A percentile compares a stretch with the other conserved stretches of the same genome.
phyloP scores from a whole-genome alignment of 345 rosid species.

The Schrenkiella parvula region DNA sequence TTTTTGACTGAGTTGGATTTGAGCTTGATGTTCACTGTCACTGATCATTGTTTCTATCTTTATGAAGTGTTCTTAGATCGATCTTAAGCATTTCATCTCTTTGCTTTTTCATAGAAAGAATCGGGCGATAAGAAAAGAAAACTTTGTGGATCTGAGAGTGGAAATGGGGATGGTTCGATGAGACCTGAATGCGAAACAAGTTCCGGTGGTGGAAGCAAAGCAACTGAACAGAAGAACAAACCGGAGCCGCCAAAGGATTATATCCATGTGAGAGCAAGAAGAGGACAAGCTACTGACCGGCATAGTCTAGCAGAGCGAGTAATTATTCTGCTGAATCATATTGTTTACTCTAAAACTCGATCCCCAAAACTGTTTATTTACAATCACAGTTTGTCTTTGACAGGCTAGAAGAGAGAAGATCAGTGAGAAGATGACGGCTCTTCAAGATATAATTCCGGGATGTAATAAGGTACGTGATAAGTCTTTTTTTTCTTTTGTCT shows the following conservation, averaged over 20 bases:
- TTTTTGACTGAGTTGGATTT: conserved; percentile 11
- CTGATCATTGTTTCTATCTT: neutral
- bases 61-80: neutral
- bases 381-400: conserved; percentile 1
- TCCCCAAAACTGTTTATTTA: neutral
- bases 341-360: neutral
- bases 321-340: conserved; percentile 23
- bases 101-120: conserved; percentile 42
- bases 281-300: conserved; percentile 98
- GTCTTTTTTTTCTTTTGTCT: neutral
- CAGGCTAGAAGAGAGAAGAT: conserved; percentile 99
- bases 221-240: conserved; percentile 44
- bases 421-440: conserved; percentile 89
- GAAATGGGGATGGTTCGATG: conserved; percentile 38
- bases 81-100: neutral
- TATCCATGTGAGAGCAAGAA: conserved; percentile 95
- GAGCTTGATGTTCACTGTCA: neutral
- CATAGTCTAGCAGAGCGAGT: conserved; percentile 99
- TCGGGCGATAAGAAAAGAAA: conserved; percentile 57
- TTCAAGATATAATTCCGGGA: conserved; percentile 94
- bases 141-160: conserved; percentile 42
- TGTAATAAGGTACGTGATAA: conserved; percentile 70
- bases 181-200: conserved; percentile 63
- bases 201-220: conserved; percentile 54
- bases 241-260: conserved; percentile 83